A percentile compares a stretch with the other conserved stretches of the same genome.
Conservation (phyloP, 2,329 filamentous ascomycete genomes). For the Ophiostoma ips region DNA sequence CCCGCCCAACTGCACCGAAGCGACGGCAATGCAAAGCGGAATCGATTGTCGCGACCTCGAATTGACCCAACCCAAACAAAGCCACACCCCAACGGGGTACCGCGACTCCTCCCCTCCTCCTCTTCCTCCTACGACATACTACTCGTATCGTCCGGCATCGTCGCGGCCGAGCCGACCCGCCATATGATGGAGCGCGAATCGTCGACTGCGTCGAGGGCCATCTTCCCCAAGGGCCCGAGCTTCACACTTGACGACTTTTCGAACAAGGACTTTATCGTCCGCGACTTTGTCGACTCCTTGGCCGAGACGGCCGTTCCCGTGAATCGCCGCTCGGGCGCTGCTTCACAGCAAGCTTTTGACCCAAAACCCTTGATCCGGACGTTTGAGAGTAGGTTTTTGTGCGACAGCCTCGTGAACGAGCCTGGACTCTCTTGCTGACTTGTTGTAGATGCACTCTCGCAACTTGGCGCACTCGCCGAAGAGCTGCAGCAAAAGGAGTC, state of each 20-base stretch:
- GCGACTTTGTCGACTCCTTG: slow-evolving; percentile 90
- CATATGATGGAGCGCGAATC: slow-evolving; percentile 27
- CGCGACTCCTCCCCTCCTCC: background rate
- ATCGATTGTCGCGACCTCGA: background rate
- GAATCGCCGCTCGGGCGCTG: slow-evolving; percentile 62
- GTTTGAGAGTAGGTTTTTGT: slow-evolving; percentile 55
- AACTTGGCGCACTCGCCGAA: slow-evolving; percentile 57
- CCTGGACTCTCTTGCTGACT: slow-evolving; percentile 16
- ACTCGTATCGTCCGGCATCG: background rate
- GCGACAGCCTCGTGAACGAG: background rate
- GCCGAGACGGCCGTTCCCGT: slow-evolving; percentile 72
- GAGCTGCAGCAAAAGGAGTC: slow-evolving; percentile 85
- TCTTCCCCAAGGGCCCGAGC: slow-evolving; percentile 65
- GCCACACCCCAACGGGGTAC: background rate
- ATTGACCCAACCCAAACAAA: background rate
- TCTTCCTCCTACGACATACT: background rate
- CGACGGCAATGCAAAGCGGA: background rate
- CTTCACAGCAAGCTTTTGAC: slow-evolving; percentile 58
- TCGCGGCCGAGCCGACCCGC: background rate
- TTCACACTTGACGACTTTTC: slow-evolving; percentile 85
- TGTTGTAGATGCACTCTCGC: slow-evolving; percentile 44
- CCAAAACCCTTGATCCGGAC: slow-evolving; percentile 92
- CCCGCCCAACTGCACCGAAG: too few relatives aligned
- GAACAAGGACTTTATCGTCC: slow-evolving; percentile 88
- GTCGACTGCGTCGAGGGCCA: slow-evolving; percentile 40